phyloP scores from a whole-genome alignment of 2,329 filamentous ascomycete species.

The Botrytis pseudocinerea region DNA sequence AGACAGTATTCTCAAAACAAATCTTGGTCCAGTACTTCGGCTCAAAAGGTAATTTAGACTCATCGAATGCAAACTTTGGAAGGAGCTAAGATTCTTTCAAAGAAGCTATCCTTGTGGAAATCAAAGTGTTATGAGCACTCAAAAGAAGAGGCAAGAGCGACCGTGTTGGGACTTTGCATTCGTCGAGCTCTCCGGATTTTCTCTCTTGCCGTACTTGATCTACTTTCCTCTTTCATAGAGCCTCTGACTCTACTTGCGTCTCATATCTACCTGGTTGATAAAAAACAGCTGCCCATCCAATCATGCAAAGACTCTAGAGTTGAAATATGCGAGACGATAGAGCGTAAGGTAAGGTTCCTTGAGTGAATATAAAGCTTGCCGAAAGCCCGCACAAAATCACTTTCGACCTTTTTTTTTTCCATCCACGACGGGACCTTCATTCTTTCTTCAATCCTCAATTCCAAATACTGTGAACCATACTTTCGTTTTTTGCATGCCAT shows the following conservation, averaged over 20 bases:
- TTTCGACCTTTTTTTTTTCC: not conserved
- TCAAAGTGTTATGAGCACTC: not conserved
- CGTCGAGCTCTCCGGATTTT: not conserved
- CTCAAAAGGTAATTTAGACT: not conserved
- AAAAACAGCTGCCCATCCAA: not conserved
- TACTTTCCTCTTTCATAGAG: not conserved
- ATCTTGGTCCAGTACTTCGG: not conserved
- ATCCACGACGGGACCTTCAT: not conserved
- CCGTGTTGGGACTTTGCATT: not conserved
- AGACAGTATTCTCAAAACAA: not conserved
- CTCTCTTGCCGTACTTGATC: not conserved
- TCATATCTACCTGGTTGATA: not conserved
- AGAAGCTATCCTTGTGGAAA: not conserved
- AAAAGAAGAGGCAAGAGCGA: not conserved
- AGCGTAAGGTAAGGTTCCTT: not conserved
- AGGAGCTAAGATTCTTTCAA: not conserved
- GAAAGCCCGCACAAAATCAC: not conserved
- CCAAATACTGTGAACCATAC: not conserved
- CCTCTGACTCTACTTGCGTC: not conserved
- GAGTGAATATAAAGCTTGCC: conserved; percentile 15
- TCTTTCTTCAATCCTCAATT: not conserved
- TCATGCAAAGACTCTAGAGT: not conserved
- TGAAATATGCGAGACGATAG: not conserved
- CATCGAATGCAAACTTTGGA: not conserved
- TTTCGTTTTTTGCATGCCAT: conserved; percentile 18